These are phyloP conservation scores for Coemansia reversa DNA, from an alignment of 192 early-diverging fungal species.

Conservation along the genomic window DNA sequence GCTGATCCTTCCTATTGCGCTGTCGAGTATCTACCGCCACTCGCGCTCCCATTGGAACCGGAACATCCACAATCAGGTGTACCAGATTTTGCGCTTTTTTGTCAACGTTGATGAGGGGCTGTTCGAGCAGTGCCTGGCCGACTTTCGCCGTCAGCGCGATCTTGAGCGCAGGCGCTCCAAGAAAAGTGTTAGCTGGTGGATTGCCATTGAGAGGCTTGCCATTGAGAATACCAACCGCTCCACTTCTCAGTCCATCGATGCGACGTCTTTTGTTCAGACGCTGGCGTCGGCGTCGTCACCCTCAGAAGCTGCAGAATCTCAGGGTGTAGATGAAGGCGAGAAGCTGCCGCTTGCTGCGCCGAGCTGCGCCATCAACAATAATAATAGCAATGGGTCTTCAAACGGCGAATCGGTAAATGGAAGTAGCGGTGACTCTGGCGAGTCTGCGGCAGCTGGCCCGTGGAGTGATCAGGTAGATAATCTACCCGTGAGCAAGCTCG, in stretches of 20 bases:
- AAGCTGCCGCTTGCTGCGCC: too few relatives aligned
- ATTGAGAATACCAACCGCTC: slow-evolving; percentile 15
- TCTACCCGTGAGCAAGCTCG: slow-evolving; percentile 50
- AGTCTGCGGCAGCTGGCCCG: not conserved
- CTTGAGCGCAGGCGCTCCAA: slow-evolving; percentile 78
- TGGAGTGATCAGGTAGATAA: slow-evolving; percentile 15
- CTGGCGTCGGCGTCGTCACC: too few relatives aligned
- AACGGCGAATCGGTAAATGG: not conserved
- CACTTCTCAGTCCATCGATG: too few relatives aligned
- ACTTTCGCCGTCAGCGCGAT: slow-evolving; percentile 89
- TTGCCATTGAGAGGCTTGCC: slow-evolving; percentile 63
- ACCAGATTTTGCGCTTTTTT: slow-evolving; percentile 95
- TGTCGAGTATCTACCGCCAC: slow-evolving; percentile 89
- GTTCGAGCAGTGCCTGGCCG: slow-evolving; percentile 93
- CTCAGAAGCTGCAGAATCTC: not conserved
- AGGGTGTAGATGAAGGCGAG: not conserved
- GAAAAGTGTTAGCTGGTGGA: slow-evolving; percentile 80
- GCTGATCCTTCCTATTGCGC: slow-evolving; percentile 92
- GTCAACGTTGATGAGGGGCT: slow-evolving; percentile 94
- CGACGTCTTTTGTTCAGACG: too few relatives aligned
- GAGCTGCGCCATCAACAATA: too few relatives aligned
- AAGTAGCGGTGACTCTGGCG: not conserved
- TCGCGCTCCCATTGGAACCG: slow-evolving; percentile 98
- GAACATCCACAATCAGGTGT: slow-evolving; percentile 96
- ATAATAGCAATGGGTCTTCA: not conserved